Conservation (phyloP, 805 yeast genomes). For the Candida piceae region DNA sequence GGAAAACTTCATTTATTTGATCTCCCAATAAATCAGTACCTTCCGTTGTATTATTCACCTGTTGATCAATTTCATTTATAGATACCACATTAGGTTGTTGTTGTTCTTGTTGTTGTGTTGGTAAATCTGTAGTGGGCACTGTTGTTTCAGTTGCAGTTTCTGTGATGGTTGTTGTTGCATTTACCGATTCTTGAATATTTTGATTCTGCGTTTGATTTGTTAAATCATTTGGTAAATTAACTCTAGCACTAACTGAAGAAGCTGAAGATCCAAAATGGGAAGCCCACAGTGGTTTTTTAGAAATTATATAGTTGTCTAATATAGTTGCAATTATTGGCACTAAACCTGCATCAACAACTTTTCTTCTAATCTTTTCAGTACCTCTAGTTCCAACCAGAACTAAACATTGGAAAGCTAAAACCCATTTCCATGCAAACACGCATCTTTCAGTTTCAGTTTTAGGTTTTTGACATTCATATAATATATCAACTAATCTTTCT, state of each 20-base stretch:
- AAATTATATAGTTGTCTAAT: conserved; percentile 70
- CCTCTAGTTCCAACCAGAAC: conserved; percentile 93
- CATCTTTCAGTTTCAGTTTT: conserved; percentile 37
- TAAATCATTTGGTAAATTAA: conserved; percentile 4
- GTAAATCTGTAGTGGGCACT: neutral
- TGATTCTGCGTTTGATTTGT: too few relatives aligned
- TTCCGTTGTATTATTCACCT: too few relatives aligned
- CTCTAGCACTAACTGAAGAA: conserved; percentile 3
- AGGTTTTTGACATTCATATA: conserved; percentile 66
- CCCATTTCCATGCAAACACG: conserved; percentile 93
- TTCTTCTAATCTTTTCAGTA: conserved; percentile 74
- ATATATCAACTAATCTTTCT: conserved; percentile 78
- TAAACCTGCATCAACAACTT: conserved; percentile 88
- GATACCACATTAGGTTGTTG: too few relatives aligned
- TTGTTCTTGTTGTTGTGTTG: conserved; percentile 1
- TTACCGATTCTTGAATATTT: conserved; percentile 4
- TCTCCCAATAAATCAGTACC: conserved; percentile 15
- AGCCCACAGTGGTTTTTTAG: conserved; percentile 21
- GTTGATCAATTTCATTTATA: too few relatives aligned
- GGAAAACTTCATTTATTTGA: conserved; percentile 21
- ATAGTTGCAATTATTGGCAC: conserved; percentile 89
- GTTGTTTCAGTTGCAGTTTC: conserved; percentile 2
- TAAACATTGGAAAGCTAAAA: conserved; percentile 86
- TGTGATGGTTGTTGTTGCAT: neutral
- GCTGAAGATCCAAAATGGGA: conserved; percentile 9